Evolutionary conservation across 805 yeast genomes (phyloP).

Genomic region (Kodamaea neixiangensis): DNA sequence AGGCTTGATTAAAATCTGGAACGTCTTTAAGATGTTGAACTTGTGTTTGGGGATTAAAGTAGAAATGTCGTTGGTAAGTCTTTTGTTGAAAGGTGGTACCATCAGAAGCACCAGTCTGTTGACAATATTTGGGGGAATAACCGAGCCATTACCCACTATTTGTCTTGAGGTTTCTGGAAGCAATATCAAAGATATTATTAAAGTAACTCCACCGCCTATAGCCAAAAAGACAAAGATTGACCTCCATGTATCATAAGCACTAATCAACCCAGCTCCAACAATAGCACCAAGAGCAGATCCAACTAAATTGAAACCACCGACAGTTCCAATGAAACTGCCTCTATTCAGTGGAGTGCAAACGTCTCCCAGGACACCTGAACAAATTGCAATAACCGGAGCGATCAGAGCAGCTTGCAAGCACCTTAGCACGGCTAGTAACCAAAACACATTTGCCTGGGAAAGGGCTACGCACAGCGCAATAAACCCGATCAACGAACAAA

Average conservation of each 20-base stretch:
- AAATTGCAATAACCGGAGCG: slow-evolving; percentile 73
- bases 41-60: slow-evolving; percentile 7
- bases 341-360: slow-evolving; percentile 64
- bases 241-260: slow-evolving; percentile 55
- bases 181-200: slow-evolving; percentile 19
- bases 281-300: slow-evolving; percentile 83
- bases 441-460: slow-evolving; percentile 57
- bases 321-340: slow-evolving; percentile 70
- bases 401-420: slow-evolving; percentile 79
- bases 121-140: slow-evolving; percentile 45
- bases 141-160: slow-evolving; percentile 76
- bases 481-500: slow-evolving; percentile 56
- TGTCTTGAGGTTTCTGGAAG: slow-evolving; percentile 77
- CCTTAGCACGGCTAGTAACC: slow-evolving; percentile 63
- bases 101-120: slow-evolving; percentile 49
- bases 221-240: slow-evolving; percentile 77
- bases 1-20: slow-evolving; percentile 42
- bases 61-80: slow-evolving; percentile 12
- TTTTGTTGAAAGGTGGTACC: slow-evolving; percentile 12
- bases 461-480: slow-evolving; percentile 66
- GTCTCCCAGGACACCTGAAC: slow-evolving; percentile 75
- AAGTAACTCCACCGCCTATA: slow-evolving; percentile 56
- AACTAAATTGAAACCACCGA: slow-evolving; percentile 63
- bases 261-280: slow-evolving; percentile 48
- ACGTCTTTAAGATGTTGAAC: slow-evolving; percentile 27